Base-by-base conservation (phyloP, 2,329 filamentous ascomycete species). In the Akanthomyces dipterigenus region DNA sequence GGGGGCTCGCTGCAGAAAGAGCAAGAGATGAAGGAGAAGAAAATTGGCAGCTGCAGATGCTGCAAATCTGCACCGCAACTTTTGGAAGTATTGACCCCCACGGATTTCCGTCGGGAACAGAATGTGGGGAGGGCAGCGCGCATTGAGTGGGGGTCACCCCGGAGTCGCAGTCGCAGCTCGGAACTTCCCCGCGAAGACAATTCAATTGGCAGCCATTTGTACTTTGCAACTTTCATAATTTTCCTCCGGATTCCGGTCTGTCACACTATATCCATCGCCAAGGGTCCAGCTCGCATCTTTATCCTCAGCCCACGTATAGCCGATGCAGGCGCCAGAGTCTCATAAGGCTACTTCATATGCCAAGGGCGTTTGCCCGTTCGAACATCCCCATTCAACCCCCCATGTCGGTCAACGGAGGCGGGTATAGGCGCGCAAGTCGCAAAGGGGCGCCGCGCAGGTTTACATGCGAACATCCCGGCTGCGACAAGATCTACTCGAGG, bases 401-500 rank as follows among this genome's bases (percentile, higher is more conserved):
- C 24, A 54, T 55, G 50, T 61, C 58, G 50, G 58, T 40, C 49
- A 55, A 55, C 43, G 50, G 57, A n/a, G 62, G 64, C 61, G 67
- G 65, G 38, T 81, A 82, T 70, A 81, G 80, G 71, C 78, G 80
- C 65, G 79, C 80, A 45, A 82, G 80, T 63, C 75, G 80, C 31
- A 81, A 80, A 63, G 78, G 78, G 36, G 80, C 80, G 2, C 75
- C 78, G 11, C 75, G 78, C 26, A 75, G 76, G 60, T 88, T 87
- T 67, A 74, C 78, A 62, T 93, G 90, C 73, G 82, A 85, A 22
- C 84, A 87, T 71, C 82, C 86, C 50, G 86, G 84, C 42, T 95
- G 90, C 72, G 88, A 88, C 65, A 93, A 92, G 80, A 82, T 87
- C 62, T 93, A 93, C 73, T 91, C 89, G 59, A 81, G 90, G 63